phyloP scores from a whole-genome alignment of 1,284 basidiomycete genomes.

The Apiotrichum sp. region DNA sequence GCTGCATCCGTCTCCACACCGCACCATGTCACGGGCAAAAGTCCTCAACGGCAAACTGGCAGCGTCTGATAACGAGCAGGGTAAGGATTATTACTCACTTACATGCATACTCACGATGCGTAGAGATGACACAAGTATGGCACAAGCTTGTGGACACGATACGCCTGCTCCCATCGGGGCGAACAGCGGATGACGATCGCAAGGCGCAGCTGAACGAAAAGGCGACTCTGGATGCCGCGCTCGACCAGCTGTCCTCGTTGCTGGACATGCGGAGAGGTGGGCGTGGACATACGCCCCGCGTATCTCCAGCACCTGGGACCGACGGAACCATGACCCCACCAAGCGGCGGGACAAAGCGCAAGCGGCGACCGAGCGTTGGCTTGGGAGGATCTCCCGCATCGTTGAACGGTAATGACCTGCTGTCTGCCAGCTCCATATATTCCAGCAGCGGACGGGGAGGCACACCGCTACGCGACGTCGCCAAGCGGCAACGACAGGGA shows the following conservation, averaged over 20 bases:
- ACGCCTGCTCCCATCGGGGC: constrained; percentile 27
- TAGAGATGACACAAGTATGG: constrained; percentile 36
- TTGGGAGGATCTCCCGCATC: constrained; percentile 9
- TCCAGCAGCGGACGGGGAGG: constrained; percentile 1
- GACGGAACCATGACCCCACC: constrained; percentile 14
- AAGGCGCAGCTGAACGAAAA: constrained; percentile 21
- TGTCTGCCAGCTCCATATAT: constrained; percentile 18
- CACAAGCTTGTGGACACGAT: constrained; percentile 39
- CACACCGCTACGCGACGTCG: constrained; percentile 10
- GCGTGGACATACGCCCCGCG: constrained; percentile 8
- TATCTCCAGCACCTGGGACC: constrained; percentile 1
- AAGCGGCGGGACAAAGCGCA: constrained; percentile 8
- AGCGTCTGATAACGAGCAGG: constrained; percentile 12
- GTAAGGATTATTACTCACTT: constrained; percentile 2
- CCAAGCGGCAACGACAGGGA: constrained; percentile 18
- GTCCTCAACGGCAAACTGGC: constrained; percentile 8
- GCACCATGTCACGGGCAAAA: constrained; percentile 8
- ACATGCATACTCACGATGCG: background rate
- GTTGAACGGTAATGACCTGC: constrained; percentile 4
- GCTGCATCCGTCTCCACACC: too few species aligned
- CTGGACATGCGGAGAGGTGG: constrained; percentile 21
- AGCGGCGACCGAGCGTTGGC: constrained; percentile 12
- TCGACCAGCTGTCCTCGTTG: constrained; percentile 34
- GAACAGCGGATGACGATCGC: constrained; percentile 7
- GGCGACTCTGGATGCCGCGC: constrained; percentile 28